A percentile compares a stretch with the other conserved stretches of the same genome.
Evolutionary conservation across 176 grass and related monocot genomes (phyloP).

Genomic region (Cymbopogon citratus): DNA sequence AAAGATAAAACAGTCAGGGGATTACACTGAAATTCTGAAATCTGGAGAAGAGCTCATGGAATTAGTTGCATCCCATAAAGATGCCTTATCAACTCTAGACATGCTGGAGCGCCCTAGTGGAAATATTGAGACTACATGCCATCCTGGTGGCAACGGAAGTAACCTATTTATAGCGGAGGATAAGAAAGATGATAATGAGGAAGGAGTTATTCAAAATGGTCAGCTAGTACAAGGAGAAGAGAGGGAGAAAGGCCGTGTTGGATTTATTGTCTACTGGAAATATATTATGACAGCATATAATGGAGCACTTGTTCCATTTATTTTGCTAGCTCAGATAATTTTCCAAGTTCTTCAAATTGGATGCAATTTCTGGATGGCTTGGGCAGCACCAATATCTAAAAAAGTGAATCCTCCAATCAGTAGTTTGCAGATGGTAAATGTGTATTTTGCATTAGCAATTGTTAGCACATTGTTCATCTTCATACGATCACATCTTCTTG

Average conservation of each 20-base stretch:
- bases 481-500: conserved; percentile 34
- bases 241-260: conserved; percentile 56
- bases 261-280: conserved; percentile 55
- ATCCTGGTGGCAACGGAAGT: background rate
- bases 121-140: background rate
- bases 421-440: conserved; percentile 26
- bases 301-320: conserved; percentile 48
- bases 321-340: conserved; percentile 48
- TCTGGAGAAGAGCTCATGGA: conserved; percentile 53
- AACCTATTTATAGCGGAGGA: background rate
- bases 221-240: conserved; percentile 68
- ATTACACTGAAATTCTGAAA: conserved; percentile 46
- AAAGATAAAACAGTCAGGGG: conserved; percentile 50
- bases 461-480: conserved; percentile 44
- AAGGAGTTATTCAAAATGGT: background rate
- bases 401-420: conserved; percentile 34
- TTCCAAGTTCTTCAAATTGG: conserved; percentile 50
- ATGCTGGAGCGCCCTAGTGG: background rate
- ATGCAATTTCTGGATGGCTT: conserved; percentile 62
- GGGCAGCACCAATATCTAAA: conserved; percentile 41
- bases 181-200: background rate
- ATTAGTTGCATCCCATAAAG: conserved; percentile 45
- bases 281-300: conserved; percentile 52
- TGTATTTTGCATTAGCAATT: conserved; percentile 42
- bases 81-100: conserved; percentile 43